A percentile compares a stretch with the other conserved stretches of the same genome.
These are phyloP conservation scores for Arabis hirsuta DNA, from an alignment of 345 rosid species.

Conservation along the genomic window DNA sequence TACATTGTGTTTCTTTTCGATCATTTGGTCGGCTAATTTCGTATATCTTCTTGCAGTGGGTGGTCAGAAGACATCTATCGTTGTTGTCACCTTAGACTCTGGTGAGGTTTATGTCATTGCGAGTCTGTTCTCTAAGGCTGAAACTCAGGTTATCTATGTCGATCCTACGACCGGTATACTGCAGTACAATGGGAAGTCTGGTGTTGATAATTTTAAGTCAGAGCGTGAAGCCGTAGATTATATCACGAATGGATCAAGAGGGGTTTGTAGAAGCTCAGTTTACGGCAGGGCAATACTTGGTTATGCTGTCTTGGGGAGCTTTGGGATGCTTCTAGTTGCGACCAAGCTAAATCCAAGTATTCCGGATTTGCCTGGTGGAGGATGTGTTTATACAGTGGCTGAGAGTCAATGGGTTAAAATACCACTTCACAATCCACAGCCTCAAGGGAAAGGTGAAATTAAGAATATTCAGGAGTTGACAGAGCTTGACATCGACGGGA, in stretches of 20 bases:
- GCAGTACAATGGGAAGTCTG: constrained; percentile 66
- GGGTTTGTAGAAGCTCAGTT: constrained; percentile 53
- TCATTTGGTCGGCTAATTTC: neutral
- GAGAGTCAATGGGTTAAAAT: constrained; percentile 94
- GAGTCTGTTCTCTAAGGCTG: constrained; percentile 65
- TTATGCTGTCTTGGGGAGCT: constrained; percentile 83
- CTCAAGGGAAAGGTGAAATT: constrained; percentile 84
- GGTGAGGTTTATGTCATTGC: constrained; percentile 79
- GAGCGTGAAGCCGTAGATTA: constrained; percentile 81
- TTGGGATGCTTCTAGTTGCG: constrained; percentile 84
- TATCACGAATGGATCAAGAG: constrained; percentile 68
- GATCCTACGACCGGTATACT: constrained; percentile 90
- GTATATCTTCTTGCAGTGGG: constrained; percentile 49
- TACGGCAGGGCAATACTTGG: constrained; percentile 81
- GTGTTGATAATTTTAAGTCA: constrained; percentile 69
- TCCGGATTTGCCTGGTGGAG: constrained; percentile 90
- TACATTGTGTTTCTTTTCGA: neutral
- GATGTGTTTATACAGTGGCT: constrained; percentile 75
- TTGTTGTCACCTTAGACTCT: constrained; percentile 69
- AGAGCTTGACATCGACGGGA: constrained; percentile 94
- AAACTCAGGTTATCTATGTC: constrained; percentile 79
- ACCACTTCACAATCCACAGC: constrained; percentile 76
- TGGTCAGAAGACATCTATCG: constrained; percentile 74
- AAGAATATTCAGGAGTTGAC: constrained; percentile 87
- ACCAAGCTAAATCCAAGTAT: constrained; percentile 72